These are phyloP conservation scores for Mollisia scopiformis DNA, from an alignment of 2,329 filamentous ascomycete species.

Conservation along the genomic window DNA sequence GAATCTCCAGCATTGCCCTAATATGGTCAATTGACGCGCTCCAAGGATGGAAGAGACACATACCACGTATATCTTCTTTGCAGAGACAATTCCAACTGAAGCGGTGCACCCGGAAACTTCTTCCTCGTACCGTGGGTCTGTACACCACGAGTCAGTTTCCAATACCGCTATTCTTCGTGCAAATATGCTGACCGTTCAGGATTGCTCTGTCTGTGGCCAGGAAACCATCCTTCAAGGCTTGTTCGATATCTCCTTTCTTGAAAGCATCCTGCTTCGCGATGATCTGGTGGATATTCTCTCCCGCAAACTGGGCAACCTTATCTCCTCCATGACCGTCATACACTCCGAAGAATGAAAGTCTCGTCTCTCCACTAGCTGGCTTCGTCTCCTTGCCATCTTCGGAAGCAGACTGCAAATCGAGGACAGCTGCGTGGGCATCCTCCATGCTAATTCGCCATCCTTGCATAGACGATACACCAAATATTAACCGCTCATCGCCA, in stretches of 20 bases:
- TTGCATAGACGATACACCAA: conserved; percentile 97
- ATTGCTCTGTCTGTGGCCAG: conserved; percentile 95
- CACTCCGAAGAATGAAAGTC: conserved; percentile 94
- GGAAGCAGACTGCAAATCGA: conserved; percentile 72
- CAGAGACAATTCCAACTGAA: conserved; percentile 85
- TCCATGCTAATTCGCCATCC: conserved; percentile 99
- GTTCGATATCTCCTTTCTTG: conserved; percentile 87
- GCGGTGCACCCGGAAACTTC: conserved; percentile 98
- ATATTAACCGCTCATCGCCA: conserved; percentile 90
- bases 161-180: background rate
- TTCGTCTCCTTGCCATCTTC: conserved; percentile 52
- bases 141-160: conserved; percentile 31
- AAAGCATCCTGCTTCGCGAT: conserved; percentile 94
- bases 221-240: conserved; percentile 96
- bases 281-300: conserved; percentile 92
- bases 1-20: conserved; percentile 98
- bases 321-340: conserved; percentile 98
- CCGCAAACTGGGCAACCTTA: conserved; percentile 91
- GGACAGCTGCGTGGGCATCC: conserved; percentile 87
- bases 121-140: conserved; percentile 96
- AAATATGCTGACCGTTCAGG: conserved; percentile 72
- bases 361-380: conserved; percentile 65
- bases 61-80: conserved; percentile 94
- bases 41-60: conserved; percentile 44
- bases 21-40: conserved; percentile 30